A percentile compares a stretch with the other conserved stretches of the same genome.
phyloP scores from a whole-genome alignment of 2,329 filamentous ascomycete species.

The Penicillium aurantiogriseum region DNA sequence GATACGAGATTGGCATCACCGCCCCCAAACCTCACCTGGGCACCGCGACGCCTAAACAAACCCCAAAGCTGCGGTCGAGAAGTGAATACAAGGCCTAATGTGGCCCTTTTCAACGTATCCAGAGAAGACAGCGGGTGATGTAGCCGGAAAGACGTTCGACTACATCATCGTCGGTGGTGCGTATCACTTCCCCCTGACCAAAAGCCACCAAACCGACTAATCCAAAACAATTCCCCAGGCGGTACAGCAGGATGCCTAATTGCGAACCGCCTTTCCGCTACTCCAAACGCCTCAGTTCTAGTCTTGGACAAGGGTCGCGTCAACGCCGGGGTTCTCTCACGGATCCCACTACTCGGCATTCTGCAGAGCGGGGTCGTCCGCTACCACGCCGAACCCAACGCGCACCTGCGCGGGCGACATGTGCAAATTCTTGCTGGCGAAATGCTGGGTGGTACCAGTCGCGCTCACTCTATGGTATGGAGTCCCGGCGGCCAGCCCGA shows the following conservation, averaged over 20 bases:
- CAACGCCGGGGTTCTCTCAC: not conserved
- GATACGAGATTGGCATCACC: not conserved
- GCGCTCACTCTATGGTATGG: slow-evolving; percentile 2
- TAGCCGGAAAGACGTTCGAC: not conserved
- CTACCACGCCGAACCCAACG: not conserved
- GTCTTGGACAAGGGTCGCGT: slow-evolving; percentile 1
- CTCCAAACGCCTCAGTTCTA: not conserved
- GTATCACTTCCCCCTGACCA: not conserved
- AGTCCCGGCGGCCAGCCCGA: not conserved
- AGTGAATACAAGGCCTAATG: not conserved
- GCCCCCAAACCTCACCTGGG: not conserved
- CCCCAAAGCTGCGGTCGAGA: too few relatives aligned
- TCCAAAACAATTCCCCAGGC: not conserved
- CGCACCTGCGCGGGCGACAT: not conserved
- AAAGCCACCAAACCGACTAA: not conserved
- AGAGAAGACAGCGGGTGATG: not conserved
- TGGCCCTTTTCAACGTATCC: slow-evolving; percentile 1
- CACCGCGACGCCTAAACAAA: not conserved
- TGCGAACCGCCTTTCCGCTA: not conserved
- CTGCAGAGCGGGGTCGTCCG: not conserved
- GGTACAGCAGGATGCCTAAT: slow-evolving; percentile 4
- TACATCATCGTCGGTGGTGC: slow-evolving; percentile 2
- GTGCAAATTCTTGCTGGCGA: slow-evolving; percentile 1
- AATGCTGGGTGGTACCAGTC: slow-evolving; percentile 1
- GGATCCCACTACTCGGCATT: not conserved